Evolutionary conservation across 2,329 filamentous ascomycete species (phyloP).

Genomic region (Tricladium varicosporioides): DNA sequence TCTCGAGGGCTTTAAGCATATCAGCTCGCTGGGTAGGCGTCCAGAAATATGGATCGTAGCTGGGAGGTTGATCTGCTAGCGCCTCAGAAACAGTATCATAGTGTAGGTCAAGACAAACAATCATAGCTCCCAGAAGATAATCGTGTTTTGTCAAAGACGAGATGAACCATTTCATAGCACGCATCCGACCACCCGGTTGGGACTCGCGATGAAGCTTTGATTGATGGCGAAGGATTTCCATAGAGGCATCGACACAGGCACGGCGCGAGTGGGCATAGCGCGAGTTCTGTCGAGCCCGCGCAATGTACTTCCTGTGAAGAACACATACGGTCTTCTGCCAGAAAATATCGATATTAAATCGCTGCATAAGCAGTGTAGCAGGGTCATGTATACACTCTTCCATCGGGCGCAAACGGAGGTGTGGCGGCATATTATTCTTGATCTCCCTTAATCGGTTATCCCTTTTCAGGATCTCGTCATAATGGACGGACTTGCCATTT

Average conservation of each 20-base stretch:
- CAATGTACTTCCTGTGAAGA: conserved; percentile 83
- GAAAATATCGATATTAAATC: conserved; percentile 79
- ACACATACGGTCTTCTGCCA: conserved; percentile 88
- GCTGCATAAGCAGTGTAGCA: conserved; percentile 79
- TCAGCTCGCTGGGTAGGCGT: conserved; percentile 61
- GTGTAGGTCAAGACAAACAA: conserved; percentile 80
- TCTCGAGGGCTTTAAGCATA: conserved; percentile 74
- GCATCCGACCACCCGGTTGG: conserved; percentile 67
- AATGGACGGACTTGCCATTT: conserved; percentile 50
- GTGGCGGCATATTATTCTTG: conserved; percentile 70
- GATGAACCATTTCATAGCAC: conserved; percentile 75
- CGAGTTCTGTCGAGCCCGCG: conserved; percentile 72
- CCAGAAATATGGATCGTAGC: conserved; percentile 54
- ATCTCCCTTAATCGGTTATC: conserved; percentile 61
- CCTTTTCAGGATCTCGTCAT: conserved; percentile 63
- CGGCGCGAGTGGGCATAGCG: conserved; percentile 82
- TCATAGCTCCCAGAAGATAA: conserved; percentile 81
- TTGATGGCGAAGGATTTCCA: conserved; percentile 78
- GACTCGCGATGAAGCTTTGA: conserved; percentile 73
- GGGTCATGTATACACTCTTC: conserved; percentile 75
- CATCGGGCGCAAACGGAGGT: conserved; percentile 72
- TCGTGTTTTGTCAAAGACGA: conserved; percentile 79
- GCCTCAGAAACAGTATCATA: conserved; percentile 52
- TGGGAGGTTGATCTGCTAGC: conserved; percentile 34
- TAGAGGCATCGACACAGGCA: conserved; percentile 80